phyloP scores from a whole-genome alignment of 2,329 filamentous ascomycete genomes.

The Aaosphaeria pasadenensis region DNA sequence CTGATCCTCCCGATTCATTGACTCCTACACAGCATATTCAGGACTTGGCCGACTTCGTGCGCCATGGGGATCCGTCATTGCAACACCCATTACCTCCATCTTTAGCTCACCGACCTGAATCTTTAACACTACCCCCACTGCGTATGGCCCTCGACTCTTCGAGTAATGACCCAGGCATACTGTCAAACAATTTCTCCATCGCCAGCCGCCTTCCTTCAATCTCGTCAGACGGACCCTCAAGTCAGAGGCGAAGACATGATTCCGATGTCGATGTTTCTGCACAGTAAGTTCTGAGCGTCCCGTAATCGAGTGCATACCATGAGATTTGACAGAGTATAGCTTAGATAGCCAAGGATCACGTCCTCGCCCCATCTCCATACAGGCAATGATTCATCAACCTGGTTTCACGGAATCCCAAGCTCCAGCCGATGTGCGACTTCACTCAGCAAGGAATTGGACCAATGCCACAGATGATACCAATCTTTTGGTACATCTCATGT shows the following conservation, averaged over 20 bases:
- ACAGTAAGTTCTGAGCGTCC: constrained; percentile 16
- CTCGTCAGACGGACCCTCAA: constrained; percentile 15
- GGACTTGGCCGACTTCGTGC: constrained; percentile 21
- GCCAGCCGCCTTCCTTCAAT: constrained; percentile 13
- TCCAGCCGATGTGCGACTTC: constrained; percentile 16
- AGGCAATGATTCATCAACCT: constrained; percentile 16
- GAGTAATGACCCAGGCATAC: constrained; percentile 3
- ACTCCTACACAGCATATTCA: constrained; percentile 21
- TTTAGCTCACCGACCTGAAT: constrained; percentile 3
- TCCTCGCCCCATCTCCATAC: constrained; percentile 17
- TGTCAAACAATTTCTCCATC: constrained; percentile 11
- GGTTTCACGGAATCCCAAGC: neutral
- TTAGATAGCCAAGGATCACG: constrained; percentile 19
- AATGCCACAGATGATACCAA: constrained; percentile 14
- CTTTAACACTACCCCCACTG: constrained; percentile 25
- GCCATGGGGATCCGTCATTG: constrained; percentile 16
- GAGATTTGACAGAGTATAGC: constrained; percentile 27
- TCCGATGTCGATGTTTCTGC: constrained; percentile 22
- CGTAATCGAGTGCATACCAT: constrained; percentile 2
- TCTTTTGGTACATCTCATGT: constrained; percentile 20
- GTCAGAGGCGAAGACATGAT: constrained; percentile 22
- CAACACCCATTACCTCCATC: constrained; percentile 3
- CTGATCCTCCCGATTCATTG: constrained; percentile 10
- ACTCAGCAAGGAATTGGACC: constrained; percentile 20
- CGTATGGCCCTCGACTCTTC: constrained; percentile 24